phyloP scores from a whole-genome alignment of 225 moss, liverwort and hornwort species.

The Polytrichum formosum region DNA sequence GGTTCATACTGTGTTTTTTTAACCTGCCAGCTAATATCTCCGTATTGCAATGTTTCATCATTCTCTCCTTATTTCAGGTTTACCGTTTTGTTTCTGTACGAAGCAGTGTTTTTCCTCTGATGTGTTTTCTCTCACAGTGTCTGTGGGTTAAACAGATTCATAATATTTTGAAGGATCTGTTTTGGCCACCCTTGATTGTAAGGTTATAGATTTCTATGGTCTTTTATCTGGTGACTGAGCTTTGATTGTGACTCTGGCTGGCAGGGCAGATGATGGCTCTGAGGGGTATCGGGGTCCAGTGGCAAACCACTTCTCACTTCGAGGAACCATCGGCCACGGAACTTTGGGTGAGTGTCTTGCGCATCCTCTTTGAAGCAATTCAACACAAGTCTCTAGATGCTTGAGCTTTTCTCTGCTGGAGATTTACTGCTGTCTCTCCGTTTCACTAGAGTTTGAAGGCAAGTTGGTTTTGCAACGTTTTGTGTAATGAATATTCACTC shows the following conservation, averaged over 20 bases:
- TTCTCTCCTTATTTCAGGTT: too few relatives aligned
- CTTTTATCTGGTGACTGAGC: neutral
- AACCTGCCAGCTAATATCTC: too few relatives aligned
- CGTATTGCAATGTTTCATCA: too few relatives aligned
- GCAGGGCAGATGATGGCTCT: slow-evolving; percentile 35
- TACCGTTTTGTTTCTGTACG: too few relatives aligned
- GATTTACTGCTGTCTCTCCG: neutral
- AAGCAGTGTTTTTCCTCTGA: too few relatives aligned
- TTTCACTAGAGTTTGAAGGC: neutral
- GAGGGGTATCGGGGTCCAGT: slow-evolving; percentile 20
- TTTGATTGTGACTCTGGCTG: slow-evolving; percentile 2
- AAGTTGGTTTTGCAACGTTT: neutral
- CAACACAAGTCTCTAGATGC: neutral
- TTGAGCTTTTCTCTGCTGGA: neutral
- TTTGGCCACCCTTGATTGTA: too few relatives aligned
- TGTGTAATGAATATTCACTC: neutral
- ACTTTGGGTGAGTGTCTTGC: slow-evolving; percentile 16
- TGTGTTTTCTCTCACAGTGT: too few relatives aligned
- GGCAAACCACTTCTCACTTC: slow-evolving; percentile 26
- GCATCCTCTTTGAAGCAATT: neutral
- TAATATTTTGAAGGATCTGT: too few relatives aligned
- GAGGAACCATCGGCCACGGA: slow-evolving; percentile 17
- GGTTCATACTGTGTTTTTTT: too few relatives aligned
- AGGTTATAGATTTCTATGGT: too few relatives aligned
- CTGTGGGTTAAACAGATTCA: too few relatives aligned